Evolutionary conservation across 2,329 filamentous ascomycete genomes (phyloP).

Genomic region (Coleophoma eucalyptorum): DNA sequence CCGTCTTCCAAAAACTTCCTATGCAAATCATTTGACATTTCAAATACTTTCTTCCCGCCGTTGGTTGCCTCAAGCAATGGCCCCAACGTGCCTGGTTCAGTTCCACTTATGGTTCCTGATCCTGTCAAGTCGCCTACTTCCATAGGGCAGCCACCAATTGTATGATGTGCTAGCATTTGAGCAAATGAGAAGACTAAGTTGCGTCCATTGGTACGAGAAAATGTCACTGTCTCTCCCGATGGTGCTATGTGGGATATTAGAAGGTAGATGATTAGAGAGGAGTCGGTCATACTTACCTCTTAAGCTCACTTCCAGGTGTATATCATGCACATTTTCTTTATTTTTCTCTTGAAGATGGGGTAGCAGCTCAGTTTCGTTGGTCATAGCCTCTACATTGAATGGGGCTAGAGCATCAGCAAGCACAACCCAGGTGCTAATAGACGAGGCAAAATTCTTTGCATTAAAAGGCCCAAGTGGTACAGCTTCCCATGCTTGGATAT

Average conservation of each 20-base stretch:
- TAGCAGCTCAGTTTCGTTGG: constrained; percentile 49
- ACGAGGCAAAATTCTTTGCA: constrained; percentile 78
- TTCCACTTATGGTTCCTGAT: constrained; percentile 74
- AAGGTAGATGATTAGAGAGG: no score
- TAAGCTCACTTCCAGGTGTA: constrained; percentile 65
- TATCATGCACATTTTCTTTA: constrained; percentile 60
- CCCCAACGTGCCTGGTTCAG: constrained; percentile 48
- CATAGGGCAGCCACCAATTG: constrained; percentile 72
- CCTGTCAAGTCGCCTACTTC: constrained; percentile 71
- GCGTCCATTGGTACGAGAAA: constrained; percentile 56
- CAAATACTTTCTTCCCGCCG: constrained; percentile 62
- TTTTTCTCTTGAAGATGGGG: constrained; percentile 62
- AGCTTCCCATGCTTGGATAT: constrained; percentile 83
- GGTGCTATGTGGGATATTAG: constrained; percentile 45
- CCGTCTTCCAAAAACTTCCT: constrained; percentile 72
- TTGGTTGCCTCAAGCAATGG: constrained; percentile 70
- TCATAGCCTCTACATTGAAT: constrained; percentile 51
- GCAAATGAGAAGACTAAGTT: constrained; percentile 77
- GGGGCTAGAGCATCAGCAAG: constrained; percentile 72
- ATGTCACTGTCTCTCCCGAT: constrained; percentile 46
- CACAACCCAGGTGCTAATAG: constrained; percentile 76
- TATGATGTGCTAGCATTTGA: constrained; percentile 80
- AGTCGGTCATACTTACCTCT: no score
- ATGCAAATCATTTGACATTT: constrained; percentile 60
- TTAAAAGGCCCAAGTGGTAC: constrained; percentile 80